Percentiles rank a stretch among this genome's conserved stretches.
Evolutionary conservation across 2,329 filamentous ascomycete genomes (phyloP).

Genomic region (Cercospora nicotianae): DNA sequence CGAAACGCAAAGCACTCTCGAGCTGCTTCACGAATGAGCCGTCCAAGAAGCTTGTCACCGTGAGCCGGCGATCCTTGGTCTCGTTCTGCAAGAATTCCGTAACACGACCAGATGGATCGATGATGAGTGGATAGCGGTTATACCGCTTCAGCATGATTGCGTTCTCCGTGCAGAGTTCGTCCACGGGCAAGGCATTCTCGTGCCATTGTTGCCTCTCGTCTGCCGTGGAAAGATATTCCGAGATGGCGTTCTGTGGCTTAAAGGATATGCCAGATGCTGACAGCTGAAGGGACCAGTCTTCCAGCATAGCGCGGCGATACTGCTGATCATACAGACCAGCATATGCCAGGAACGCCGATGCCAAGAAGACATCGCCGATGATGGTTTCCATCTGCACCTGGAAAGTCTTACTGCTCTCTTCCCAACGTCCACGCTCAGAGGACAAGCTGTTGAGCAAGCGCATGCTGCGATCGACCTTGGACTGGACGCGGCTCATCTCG

Average conservation of each 20-base stretch:
- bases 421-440: conserved; percentile 90
- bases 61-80: conserved; percentile 88
- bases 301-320: conserved; percentile 95
- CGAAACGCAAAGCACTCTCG: conserved; percentile 94
- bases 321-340: conserved; percentile 96
- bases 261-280: conserved; percentile 88
- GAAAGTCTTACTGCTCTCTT: conserved; percentile 95
- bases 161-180: conserved; percentile 97
- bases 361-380: conserved; percentile 90
- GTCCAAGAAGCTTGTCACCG: conserved; percentile 96
- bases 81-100: conserved; percentile 95
- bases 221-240: conserved; percentile 93
- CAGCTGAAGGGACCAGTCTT: conserved; percentile 95
- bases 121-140: conserved; percentile 97
- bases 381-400: conserved; percentile 97
- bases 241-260: conserved; percentile 91
- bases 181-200: conserved; percentile 86
- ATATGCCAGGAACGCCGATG: conserved; percentile 96
- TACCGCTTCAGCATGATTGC: conserved; percentile 96
- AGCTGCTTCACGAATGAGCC: conserved; percentile 98
- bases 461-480: conserved; percentile 96
- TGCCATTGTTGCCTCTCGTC: conserved; percentile 96
- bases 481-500: conserved; percentile 94
- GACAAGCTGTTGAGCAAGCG: conserved; percentile 91
- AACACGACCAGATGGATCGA: conserved; percentile 92